Evolutionary conservation across 2,329 filamentous ascomycete genomes (phyloP).

Genomic region (Ploettnerulaceae sp.): DNA sequence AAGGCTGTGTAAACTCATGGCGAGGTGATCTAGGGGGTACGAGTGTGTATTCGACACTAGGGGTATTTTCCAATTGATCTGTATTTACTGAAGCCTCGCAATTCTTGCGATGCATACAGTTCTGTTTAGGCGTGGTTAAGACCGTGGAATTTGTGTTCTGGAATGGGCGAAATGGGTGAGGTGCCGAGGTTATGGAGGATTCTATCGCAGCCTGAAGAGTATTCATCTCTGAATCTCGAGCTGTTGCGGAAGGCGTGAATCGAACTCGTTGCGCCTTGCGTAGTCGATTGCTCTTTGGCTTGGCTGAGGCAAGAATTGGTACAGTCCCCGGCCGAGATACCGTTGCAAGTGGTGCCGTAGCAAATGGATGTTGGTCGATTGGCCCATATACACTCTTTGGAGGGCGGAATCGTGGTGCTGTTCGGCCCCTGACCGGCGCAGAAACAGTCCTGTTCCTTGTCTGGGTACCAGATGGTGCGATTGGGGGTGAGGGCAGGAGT

Average conservation of each 20-base stretch:
- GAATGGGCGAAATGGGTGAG: slow-evolving; percentile 18
- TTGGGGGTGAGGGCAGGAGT: slow-evolving; percentile 12
- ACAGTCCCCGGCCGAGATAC: not conserved
- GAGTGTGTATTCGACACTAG: not conserved
- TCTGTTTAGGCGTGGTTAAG: not conserved
- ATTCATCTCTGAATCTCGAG: slow-evolving; percentile 24
- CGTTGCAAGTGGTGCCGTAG: slow-evolving; percentile 20
- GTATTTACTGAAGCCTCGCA: not conserved
- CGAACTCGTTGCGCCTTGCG: slow-evolving; percentile 20
- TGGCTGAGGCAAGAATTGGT: not conserved
- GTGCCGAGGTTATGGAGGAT: slow-evolving; percentile 13
- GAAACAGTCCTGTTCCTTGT: slow-evolving; percentile 8
- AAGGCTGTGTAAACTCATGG: not conserved
- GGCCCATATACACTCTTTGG: slow-evolving; percentile 30
- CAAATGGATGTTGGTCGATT: slow-evolving; percentile 32
- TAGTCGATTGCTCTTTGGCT: slow-evolving; percentile 6
- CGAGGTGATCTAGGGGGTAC: not conserved
- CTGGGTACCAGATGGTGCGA: not conserved
- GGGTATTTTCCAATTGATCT: not conserved
- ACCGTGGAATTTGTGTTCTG: not conserved
- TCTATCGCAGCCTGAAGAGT: slow-evolving; percentile 22
- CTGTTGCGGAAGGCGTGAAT: slow-evolving; percentile 27
- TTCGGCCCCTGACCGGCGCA: slow-evolving; percentile 13
- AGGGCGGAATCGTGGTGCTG: slow-evolving; percentile 29
- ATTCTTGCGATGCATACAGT: not conserved